phyloP scores from a whole-genome alignment of 352 stramenopile genomes.

The Aphanomyces astaci region DNA sequence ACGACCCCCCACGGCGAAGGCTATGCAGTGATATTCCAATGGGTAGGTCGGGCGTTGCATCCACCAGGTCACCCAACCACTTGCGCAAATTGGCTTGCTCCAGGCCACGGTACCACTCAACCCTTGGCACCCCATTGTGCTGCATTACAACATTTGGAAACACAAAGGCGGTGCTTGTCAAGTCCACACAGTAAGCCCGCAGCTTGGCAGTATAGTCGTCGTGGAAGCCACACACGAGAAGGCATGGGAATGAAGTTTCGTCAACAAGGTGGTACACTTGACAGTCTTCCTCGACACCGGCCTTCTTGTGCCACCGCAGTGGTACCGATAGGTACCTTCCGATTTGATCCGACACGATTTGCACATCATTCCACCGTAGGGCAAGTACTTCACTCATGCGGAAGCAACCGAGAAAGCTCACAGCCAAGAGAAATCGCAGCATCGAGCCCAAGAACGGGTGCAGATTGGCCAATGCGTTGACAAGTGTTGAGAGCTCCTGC shows the following conservation, averaged over 20 bases:
- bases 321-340: slow-evolving; percentile 10
- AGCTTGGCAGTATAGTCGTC: not conserved
- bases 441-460: not conserved
- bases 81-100: slow-evolving; percentile 6
- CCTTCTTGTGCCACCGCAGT: slow-evolving; percentile 12
- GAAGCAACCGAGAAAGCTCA: slow-evolving; percentile 6
- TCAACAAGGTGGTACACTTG: slow-evolving; percentile 16
- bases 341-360: not conserved
- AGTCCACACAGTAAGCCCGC: not conserved
- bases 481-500: not conserved
- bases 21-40: slow-evolving; percentile 1
- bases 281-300: slow-evolving; percentile 1
- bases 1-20: not conserved
- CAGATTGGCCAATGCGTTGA: not conserved
- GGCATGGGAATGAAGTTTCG: not conserved
- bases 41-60: not conserved
- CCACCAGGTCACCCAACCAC: not conserved
- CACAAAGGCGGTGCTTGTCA: not conserved
- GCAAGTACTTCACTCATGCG: not conserved
- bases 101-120: not conserved
- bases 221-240: slow-evolving; percentile 3
- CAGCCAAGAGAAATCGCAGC: not conserved
- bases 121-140: not conserved
- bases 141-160: not conserved
- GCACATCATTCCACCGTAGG: slow-evolving; percentile 14